Conservation (phyloP, 495 filamentous ascomycete species). For the Coniosporium apollinis region DNA sequence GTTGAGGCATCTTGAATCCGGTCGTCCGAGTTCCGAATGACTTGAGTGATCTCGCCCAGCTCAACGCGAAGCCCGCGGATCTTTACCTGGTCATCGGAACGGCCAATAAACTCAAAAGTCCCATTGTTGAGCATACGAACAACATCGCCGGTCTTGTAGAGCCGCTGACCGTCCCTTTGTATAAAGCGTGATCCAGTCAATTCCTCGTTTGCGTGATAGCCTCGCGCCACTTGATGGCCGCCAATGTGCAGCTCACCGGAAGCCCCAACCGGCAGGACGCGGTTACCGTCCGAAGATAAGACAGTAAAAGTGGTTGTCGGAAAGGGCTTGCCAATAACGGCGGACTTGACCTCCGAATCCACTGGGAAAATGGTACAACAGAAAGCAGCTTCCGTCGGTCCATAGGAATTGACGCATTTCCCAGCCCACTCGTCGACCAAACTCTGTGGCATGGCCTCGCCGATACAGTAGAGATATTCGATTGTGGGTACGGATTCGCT, state of each 20-base stretch:
- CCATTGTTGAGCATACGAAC: constrained; percentile 57
- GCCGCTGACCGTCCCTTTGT: constrained; percentile 29
- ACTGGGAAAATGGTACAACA: constrained; percentile 71
- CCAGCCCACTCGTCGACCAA: constrained; percentile 54
- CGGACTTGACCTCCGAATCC: constrained; percentile 48
- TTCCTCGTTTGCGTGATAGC: constrained; percentile 64
- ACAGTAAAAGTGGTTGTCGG: constrained; percentile 62
- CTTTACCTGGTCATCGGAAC: constrained; percentile 68
- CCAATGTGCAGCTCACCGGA: constrained; percentile 76
- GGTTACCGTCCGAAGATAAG: constrained; percentile 41
- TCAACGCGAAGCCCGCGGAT: constrained; percentile 63
- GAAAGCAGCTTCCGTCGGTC: constrained; percentile 83
- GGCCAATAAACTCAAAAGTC: constrained; percentile 55
- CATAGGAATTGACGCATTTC: constrained; percentile 56
- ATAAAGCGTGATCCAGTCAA: constrained; percentile 49
- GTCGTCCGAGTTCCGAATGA: constrained; percentile 32
- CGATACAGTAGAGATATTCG: no score
- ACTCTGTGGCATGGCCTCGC: constrained; percentile 52
- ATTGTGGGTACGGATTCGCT: constrained; percentile 52
- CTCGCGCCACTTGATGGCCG: constrained; percentile 70
- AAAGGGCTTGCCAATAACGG: constrained; percentile 78
- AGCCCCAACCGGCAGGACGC: constrained; percentile 56
- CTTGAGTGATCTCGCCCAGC: constrained; percentile 57
- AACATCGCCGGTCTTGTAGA: constrained; percentile 69
- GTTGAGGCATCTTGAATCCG: constrained; percentile 43